Base-by-base conservation (phyloP, 2,329 filamentous ascomycete species). In the Bipolaris victoriae region DNA sequence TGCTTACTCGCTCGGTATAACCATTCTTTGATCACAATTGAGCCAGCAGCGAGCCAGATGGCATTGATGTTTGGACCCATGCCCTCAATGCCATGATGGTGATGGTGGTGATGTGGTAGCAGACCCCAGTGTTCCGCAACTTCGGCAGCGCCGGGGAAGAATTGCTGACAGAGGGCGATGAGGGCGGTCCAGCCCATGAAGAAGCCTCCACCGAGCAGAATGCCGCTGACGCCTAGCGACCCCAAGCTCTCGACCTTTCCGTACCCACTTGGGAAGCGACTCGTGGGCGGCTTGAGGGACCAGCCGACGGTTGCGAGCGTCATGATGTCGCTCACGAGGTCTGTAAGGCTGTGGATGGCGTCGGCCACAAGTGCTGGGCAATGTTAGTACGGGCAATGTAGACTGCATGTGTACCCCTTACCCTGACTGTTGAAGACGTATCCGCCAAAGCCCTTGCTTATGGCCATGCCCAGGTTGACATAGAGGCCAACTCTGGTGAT, bases 231-330 rank as follows among this genome's bases (percentile, higher is more conserved):
- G 15, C 94, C 95, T 57, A 99, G 80, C 20, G 92, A 95, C 18
- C 95, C 95, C 72, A 99, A 80, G 70, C 92, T 97, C 81, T 99
- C 95, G n/a, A 99, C 86, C 81, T 99, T 99, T 73, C 95, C 95
- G 74, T 96, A 99, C 1, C 95, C 95, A 69, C 88, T 87, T 2
- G 95, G 95, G 73, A 97, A 99, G 39, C 85, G 85, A 52, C 90
- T 84, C 10, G 90, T 91, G 0, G 95, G 92, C 5, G 91, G 89
- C 69, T 90, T 92, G 58, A 98, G 80, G 58, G 93, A 96, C 88
- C 91, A 97, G 18, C 93, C 94, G 45, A 99, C 93, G 9, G 95
- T 99, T 15, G 91, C 91, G 18, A 99, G 84, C 0, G 95, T 99
- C 76, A 97, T 87, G 67, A 99, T 84, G 76, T 99, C 95, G 51